Conservation (phyloP, 345 rosid genomes). For the Crucihimalaya himalaica region DNA sequence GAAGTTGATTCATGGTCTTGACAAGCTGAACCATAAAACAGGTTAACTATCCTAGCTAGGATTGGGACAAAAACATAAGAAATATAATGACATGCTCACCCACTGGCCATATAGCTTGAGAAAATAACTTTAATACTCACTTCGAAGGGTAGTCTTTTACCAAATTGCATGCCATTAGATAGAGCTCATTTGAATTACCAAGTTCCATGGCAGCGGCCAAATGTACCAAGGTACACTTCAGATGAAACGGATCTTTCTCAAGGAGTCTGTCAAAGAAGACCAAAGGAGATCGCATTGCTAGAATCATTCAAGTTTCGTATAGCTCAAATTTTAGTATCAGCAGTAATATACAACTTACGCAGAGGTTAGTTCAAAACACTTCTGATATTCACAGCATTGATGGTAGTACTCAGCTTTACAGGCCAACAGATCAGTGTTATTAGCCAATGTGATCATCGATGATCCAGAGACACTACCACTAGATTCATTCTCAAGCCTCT, state of each 20-base stretch:
- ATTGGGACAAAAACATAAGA: slow-evolving; percentile 6
- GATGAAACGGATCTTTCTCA: slow-evolving; percentile 97
- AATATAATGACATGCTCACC: slow-evolving; percentile 12
- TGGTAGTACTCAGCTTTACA: slow-evolving; percentile 98
- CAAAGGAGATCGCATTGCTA: slow-evolving; percentile 26
- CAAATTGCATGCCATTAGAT: slow-evolving; percentile 91
- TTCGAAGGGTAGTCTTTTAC: slow-evolving; percentile 95
- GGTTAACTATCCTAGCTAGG: slow-evolving; percentile 8
- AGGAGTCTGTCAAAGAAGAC: slow-evolving; percentile 60
- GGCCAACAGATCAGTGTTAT: slow-evolving; percentile 81
- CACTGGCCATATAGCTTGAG: slow-evolving; percentile 10
- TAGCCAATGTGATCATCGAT: slow-evolving; percentile 60
- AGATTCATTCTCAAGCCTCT: slow-evolving; percentile 78
- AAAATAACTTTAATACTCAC: slow-evolving; percentile 49
- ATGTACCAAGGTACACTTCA: slow-evolving; percentile 84
- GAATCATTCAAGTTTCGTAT: slow-evolving; percentile 15
- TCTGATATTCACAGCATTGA: slow-evolving; percentile 93
- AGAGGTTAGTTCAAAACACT: slow-evolving; percentile 89
- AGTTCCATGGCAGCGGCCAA: slow-evolving; percentile 95
- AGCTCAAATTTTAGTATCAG: slow-evolving; percentile 15
- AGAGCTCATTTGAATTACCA: slow-evolving; percentile 95
- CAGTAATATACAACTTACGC: slow-evolving; percentile 54
- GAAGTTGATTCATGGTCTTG: slow-evolving; percentile 3
- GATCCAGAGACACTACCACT: slow-evolving; percentile 51
- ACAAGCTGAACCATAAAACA: slow-evolving; percentile 5